phyloP scores from a whole-genome alignment of 169 alveolate genomes.

The Cryptosporidium bovis region DNA sequence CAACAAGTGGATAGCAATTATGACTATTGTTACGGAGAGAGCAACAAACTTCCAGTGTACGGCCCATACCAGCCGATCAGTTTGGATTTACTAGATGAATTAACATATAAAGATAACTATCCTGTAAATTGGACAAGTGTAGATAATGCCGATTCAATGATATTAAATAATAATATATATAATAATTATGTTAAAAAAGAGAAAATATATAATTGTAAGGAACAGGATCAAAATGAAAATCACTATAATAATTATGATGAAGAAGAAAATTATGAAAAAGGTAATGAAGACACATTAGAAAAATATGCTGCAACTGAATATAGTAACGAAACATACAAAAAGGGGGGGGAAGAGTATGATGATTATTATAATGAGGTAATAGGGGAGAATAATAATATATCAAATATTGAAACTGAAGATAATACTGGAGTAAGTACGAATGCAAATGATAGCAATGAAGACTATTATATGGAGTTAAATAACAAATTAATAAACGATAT shows the following conservation, averaged over 20 bases:
- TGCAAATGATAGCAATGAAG: not conserved
- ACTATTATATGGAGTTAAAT: not conserved
- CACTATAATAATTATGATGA: not conserved
- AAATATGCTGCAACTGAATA: not conserved
- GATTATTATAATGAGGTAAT: not conserved
- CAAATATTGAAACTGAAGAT: not conserved
- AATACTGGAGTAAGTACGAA: not conserved
- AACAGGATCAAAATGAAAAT: not conserved
- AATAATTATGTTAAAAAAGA: not conserved
- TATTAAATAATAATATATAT: not conserved
- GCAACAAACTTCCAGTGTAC: slow-evolving; percentile 35
- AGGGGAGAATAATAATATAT: not conserved
- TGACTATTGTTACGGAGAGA: slow-evolving; percentile 2
- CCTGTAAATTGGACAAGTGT: slow-evolving; percentile 49
- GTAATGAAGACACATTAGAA: not conserved
- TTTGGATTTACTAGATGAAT: slow-evolving; percentile 56
- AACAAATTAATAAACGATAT: not conserved
- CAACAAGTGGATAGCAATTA: slow-evolving; percentile 45
- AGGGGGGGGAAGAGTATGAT: slow-evolving; percentile 14
- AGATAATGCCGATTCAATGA: not conserved
- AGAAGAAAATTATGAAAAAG: not conserved
- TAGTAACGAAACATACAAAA: not conserved
- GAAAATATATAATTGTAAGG: not conserved
- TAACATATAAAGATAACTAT: slow-evolving; percentile 53
- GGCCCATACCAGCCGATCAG: slow-evolving; percentile 67